Percentiles rank a stretch among this genome's conserved stretches.
phyloP scores from a whole-genome alignment of 331 rosid genomes.

The Malus hybrid region DNA sequence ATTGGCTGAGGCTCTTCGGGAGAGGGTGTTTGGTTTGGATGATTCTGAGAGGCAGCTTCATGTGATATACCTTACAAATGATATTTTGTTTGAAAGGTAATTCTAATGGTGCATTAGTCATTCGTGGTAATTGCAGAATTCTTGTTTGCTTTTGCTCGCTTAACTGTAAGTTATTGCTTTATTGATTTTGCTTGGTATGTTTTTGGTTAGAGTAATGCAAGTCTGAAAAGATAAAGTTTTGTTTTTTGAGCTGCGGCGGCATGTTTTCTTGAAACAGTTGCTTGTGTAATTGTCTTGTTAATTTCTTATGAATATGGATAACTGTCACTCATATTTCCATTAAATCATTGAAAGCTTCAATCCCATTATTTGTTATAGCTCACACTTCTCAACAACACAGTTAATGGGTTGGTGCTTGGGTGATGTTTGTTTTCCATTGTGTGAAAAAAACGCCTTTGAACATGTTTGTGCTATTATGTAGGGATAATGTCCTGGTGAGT shows the following conservation, averaged over 20 bases:
- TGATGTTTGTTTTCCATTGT: background rate
- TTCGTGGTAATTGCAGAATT: background rate
- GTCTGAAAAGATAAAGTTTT: background rate
- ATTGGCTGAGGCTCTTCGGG: constrained; percentile 83
- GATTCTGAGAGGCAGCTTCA: constrained; percentile 91
- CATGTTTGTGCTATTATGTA: background rate
- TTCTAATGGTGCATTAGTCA: background rate
- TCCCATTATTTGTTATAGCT: background rate
- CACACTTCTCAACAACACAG: background rate
- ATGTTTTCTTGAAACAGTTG: background rate
- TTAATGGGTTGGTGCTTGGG: background rate
- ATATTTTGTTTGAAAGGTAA: constrained; percentile 91
- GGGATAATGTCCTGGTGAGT: background rate
- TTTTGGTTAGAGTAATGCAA: background rate
- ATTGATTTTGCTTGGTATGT: background rate
- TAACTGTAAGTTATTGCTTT: background rate
- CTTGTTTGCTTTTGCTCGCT: background rate
- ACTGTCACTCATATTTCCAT: background rate
- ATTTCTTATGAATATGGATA: background rate
- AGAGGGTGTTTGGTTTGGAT: constrained; percentile 65
- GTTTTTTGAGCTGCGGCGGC: background rate
- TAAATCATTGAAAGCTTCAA: background rate
- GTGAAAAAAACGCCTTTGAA: background rate
- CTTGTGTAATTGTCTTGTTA: background rate
- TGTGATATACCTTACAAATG: constrained; percentile 83